phyloP scores from a whole-genome alignment of 1,284 basidiomycete genomes.

The Sparassis latifolia region DNA sequence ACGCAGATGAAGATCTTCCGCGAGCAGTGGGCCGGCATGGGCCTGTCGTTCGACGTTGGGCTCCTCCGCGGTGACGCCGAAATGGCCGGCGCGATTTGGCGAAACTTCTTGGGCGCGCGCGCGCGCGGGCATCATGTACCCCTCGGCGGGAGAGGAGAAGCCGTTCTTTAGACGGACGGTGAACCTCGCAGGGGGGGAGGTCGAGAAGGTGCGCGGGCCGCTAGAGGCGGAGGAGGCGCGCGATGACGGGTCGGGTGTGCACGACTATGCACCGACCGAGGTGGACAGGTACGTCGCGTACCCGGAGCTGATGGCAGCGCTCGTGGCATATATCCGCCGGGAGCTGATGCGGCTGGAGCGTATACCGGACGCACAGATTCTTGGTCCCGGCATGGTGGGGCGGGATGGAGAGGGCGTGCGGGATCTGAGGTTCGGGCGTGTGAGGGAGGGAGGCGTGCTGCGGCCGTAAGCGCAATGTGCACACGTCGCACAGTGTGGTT shows the following conservation, averaged over 20 bases:
- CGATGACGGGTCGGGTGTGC: constrained; percentile 68
- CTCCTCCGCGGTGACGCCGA: constrained; percentile 72
- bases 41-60: constrained; percentile 78
- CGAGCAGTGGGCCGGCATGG: constrained; percentile 87
- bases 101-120: constrained; percentile 82
- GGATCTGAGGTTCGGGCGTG: constrained; percentile 22
- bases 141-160: constrained; percentile 12
- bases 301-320: constrained; percentile 68
- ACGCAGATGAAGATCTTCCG: constrained; percentile 91
- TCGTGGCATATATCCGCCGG: constrained; percentile 74
- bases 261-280: constrained; percentile 58
- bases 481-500: no score
- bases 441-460: not conserved
- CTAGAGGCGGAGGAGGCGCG: constrained; percentile 48
- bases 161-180: constrained; percentile 50
- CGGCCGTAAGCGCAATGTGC: no score
- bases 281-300: constrained; percentile 67
- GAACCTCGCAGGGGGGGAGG: constrained; percentile 58
- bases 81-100: constrained; percentile 86
- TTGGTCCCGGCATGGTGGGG: constrained; percentile 26
- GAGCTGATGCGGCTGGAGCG: constrained; percentile 73
- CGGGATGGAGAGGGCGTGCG: constrained; percentile 22
- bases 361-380: constrained; percentile 66
- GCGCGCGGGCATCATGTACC: constrained; percentile 58
- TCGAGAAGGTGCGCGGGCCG: constrained; percentile 40